Percentiles rank a stretch among this genome's conserved stretches.
phyloP scores from a whole-genome alignment of 2,329 filamentous ascomycete genomes.

The Venturia aucupariae region DNA sequence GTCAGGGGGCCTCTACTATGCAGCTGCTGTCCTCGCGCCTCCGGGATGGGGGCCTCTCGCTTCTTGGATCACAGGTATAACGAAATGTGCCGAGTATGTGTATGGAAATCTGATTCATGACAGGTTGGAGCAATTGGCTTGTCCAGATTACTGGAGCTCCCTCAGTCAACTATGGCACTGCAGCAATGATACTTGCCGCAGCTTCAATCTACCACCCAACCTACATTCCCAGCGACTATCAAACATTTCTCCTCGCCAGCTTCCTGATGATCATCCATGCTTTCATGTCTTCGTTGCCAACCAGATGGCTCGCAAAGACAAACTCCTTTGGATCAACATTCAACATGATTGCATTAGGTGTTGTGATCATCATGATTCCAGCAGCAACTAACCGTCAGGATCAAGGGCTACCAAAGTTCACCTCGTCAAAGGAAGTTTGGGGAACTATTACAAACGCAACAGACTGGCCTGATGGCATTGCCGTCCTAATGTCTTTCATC shows the following conservation, averaged over 20 bases:
- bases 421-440: slow-evolving; percentile 52
- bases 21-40: slow-evolving; percentile 60
- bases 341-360: slow-evolving; percentile 58
- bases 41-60: slow-evolving; percentile 57
- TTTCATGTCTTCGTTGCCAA: slow-evolving; percentile 60
- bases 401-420: slow-evolving; percentile 49
- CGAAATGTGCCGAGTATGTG: background rate
- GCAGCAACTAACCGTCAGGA: slow-evolving; percentile 43
- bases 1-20: slow-evolving; percentile 64
- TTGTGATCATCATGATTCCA: slow-evolving; percentile 61
- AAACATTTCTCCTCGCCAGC: slow-evolving; percentile 58
- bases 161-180: slow-evolving; percentile 56
- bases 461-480: slow-evolving; percentile 57
- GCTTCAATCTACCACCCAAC: slow-evolving; percentile 57
- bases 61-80: slow-evolving; percentile 47
- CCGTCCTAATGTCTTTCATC: slow-evolving; percentile 63
- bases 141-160: slow-evolving; percentile 58
- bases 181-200: slow-evolving; percentile 63
- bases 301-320: slow-evolving; percentile 59
- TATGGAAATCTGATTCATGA: background rate
- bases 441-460: slow-evolving; percentile 57
- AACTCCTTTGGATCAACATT: slow-evolving; percentile 62
- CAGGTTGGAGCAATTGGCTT: slow-evolving; percentile 61
- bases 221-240: slow-evolving; percentile 57
- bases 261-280: slow-evolving; percentile 60